These are phyloP conservation scores for grape (Vitis vinifera) DNA, from an alignment of 164 flowering plant genomes.

Conservation along the genomic window DNA sequence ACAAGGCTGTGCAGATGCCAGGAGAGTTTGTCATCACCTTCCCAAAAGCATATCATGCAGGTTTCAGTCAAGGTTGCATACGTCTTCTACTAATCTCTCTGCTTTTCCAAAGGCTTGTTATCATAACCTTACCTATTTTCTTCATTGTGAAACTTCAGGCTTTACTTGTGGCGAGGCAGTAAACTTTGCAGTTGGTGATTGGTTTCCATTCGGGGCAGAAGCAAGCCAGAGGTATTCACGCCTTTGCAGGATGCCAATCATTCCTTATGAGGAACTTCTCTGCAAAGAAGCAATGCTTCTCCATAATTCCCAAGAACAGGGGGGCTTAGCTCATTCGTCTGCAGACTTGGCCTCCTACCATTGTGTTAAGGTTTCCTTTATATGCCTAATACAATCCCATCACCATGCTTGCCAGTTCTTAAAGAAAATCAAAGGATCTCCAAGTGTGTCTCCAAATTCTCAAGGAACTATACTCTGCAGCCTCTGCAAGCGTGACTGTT, in stretches of 20 bases:
- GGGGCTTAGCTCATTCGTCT: not conserved
- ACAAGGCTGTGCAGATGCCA: slow-evolving; percentile 28
- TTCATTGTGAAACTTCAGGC: slow-evolving; percentile 5
- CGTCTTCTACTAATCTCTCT: too few relatives aligned
- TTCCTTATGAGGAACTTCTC: slow-evolving; percentile 34
- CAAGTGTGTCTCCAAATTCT: not conserved
- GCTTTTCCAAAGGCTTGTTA: too few relatives aligned
- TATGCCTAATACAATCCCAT: slow-evolving; percentile 12
- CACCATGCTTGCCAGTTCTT: slow-evolving; percentile 6
- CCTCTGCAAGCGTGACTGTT: slow-evolving; percentile 23
- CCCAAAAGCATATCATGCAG: slow-evolving; percentile 37
- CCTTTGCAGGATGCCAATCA: slow-evolving; percentile 14
- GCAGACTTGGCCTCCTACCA: slow-evolving; percentile 1
- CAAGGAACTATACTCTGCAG: slow-evolving; percentile 13
- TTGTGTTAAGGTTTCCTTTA: slow-evolving; percentile 8
- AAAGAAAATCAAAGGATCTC: not conserved
- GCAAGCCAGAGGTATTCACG: slow-evolving; percentile 22
- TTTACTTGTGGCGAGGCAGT: slow-evolving; percentile 29
- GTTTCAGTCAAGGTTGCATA: slow-evolving; percentile 28
- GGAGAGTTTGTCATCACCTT: slow-evolving; percentile 37
- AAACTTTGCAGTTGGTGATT: slow-evolving; percentile 23
- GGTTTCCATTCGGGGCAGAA: slow-evolving; percentile 30
- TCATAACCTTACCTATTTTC: not conserved
- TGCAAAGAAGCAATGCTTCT: slow-evolving; percentile 32
- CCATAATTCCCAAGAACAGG: not conserved